Percentiles rank a stretch among this genome's conserved stretches.
Evolutionary conservation across 768 basidiomycete genomes (phyloP).

Genomic region (Myochromella boudieri): DNA sequence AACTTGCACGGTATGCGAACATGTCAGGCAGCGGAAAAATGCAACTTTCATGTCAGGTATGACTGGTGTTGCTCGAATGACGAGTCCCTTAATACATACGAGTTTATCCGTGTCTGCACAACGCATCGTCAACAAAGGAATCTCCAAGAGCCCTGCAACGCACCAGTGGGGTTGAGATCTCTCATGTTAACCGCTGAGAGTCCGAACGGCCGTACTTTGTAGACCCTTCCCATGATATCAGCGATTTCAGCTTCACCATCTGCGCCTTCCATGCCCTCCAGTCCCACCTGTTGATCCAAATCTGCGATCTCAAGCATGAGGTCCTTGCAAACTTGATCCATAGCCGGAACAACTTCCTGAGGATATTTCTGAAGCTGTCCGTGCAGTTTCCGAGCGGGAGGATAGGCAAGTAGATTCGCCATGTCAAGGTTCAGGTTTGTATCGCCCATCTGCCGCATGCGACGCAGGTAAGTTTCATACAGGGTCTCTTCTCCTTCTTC

Average conservation of each 20-base stretch:
- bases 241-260: slow-evolving; percentile 84
- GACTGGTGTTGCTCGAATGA: slow-evolving; percentile 95
- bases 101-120: slow-evolving; percentile 93
- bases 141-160: slow-evolving; percentile 15
- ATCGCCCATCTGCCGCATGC: slow-evolving; percentile 90
- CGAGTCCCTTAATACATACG: slow-evolving; percentile 92
- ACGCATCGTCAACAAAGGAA: background rate
- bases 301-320: slow-evolving; percentile 88
- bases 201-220: slow-evolving; percentile 93
- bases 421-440: slow-evolving; percentile 92
- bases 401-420: slow-evolving; percentile 82
- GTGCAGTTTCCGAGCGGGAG: slow-evolving; percentile 80
- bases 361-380: slow-evolving; percentile 89
- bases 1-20: slow-evolving; percentile 94
- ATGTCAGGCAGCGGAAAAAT: slow-evolving; percentile 96
- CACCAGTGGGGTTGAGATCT: slow-evolving; percentile 90
- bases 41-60: slow-evolving; percentile 99
- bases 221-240: slow-evolving; percentile 84
- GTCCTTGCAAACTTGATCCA: slow-evolving; percentile 96
- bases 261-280: slow-evolving; percentile 74
- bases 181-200: slow-evolving; percentile 88
- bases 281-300: slow-evolving; percentile 67
- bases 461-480: slow-evolving; percentile 80
- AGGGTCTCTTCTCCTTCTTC: slow-evolving; percentile 66
- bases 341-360: slow-evolving; percentile 94